phyloP scores from a whole-genome alignment of 768 basidiomycete genomes.

The Xerocomellus amylosporus region DNA sequence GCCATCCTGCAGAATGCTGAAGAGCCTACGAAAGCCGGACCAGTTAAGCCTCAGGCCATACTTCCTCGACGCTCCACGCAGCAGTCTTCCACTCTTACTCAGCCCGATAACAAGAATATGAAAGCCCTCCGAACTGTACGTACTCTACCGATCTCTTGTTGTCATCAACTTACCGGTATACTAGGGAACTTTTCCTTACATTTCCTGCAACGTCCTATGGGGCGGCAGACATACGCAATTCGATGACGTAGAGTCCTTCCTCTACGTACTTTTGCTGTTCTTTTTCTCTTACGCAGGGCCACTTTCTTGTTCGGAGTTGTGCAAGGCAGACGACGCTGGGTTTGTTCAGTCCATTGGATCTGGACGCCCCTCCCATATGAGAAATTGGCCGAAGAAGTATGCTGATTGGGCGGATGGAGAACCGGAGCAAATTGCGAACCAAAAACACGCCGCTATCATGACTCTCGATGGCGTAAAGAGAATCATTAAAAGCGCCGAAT shows the following conservation, averaged over 20 bases:
- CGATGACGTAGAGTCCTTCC: conserved; percentile 1
- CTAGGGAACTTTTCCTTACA: conserved; percentile 1
- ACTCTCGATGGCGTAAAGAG: no score
- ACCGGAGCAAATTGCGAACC: no score
- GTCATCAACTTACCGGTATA: no score
- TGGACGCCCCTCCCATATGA: neutral
- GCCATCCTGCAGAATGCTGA: conserved; percentile 1
- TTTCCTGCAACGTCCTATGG: neutral
- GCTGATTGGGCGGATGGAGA: neutral
- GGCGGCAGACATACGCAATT: neutral
- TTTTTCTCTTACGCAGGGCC: conserved; percentile 2
- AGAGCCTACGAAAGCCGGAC: neutral
- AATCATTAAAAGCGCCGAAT: neutral
- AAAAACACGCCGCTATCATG: neutral
- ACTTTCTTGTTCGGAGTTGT: neutral
- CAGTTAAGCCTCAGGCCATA: no score
- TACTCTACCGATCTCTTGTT: no score
- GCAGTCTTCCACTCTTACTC: no score
- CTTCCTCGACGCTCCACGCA: no score
- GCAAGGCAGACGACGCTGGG: neutral
- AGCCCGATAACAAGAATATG: no score
- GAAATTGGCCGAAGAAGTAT: neutral
- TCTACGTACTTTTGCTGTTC: neutral
- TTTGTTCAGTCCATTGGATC: neutral
- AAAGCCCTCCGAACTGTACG: no score